Evolutionary conservation across 768 basidiomycete genomes (phyloP).

Genomic region (Termitomyces sp.): DNA sequence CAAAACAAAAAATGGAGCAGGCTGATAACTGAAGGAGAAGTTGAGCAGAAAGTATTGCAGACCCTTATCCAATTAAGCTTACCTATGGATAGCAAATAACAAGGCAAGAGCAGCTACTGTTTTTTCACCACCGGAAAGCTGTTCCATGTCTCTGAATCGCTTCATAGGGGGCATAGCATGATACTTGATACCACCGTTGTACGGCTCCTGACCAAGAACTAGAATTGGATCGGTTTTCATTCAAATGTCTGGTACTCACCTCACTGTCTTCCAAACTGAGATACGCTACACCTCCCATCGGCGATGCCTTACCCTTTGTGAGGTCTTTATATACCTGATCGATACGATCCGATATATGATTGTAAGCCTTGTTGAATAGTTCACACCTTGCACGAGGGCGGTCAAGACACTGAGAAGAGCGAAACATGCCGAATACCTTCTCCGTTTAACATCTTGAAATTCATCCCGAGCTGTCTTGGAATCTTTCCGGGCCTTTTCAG

Average conservation of each 20-base stretch:
- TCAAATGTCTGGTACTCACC: slow-evolving; percentile 36
- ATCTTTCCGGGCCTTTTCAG: slow-evolving; percentile 86
- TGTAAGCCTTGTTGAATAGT: slow-evolving; percentile 93
- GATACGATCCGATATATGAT: slow-evolving; percentile 91
- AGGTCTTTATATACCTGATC: slow-evolving; percentile 97
- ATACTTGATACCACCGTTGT: slow-evolving; percentile 89
- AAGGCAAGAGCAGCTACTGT: slow-evolving; percentile 97
- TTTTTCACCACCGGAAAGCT: slow-evolving; percentile 96
- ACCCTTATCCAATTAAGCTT: slow-evolving; percentile 1
- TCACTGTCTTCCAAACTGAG: slow-evolving; percentile 94
- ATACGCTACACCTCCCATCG: slow-evolving; percentile 96
- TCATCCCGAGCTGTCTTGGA: slow-evolving; percentile 88
- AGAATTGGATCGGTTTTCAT: not conserved
- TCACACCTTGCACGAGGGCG: slow-evolving; percentile 41
- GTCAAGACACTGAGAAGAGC: not conserved
- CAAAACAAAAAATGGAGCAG: slow-evolving; percentile 96
- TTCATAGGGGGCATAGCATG: slow-evolving; percentile 99
- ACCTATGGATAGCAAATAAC: slow-evolving; percentile 96
- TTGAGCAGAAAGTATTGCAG: not conserved
- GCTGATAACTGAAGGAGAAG: slow-evolving; percentile 65
- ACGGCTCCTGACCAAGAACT: slow-evolving; percentile 38
- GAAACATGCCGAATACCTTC: slow-evolving; percentile 40
- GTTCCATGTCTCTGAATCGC: slow-evolving; percentile 98
- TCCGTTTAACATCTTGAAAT: slow-evolving; percentile 82
- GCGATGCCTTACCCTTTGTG: slow-evolving; percentile 90